Evolutionary conservation across 2,329 filamentous ascomycete genomes (phyloP), one percentile per base, ranked within the genome.

Genomic region (Paramyrothecium roridum): DNA sequence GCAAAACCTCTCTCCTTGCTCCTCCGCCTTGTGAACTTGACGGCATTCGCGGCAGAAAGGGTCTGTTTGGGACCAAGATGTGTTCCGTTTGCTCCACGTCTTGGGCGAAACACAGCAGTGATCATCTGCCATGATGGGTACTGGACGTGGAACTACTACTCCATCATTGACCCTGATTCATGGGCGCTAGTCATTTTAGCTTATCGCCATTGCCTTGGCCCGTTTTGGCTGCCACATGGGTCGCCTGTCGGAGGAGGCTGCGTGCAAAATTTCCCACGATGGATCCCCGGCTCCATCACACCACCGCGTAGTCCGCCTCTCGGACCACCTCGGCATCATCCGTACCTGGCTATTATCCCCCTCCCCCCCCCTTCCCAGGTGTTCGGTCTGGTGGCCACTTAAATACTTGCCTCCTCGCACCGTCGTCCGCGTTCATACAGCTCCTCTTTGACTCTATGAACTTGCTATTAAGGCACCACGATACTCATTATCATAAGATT

Each of bases 211-310:
- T 50, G 22, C 26, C 26, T 50, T 21, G 48, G 48, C 48, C 48
- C 20, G 48, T 21, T 34, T 51, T 19, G 4, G 30, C 13, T 40
- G 30, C 49, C 49, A 43, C 37, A 43, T 43, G 37, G 37, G 37
- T 43, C 37, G 37, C 49, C 49, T 51, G 26, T 26, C 48, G 19
- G 19, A 23, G 17, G 23, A 22, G 40, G 45, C 37, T 23, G 48
- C 16, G 46, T 54, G 52, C 48, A 50, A 51, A 54, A 54, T 54
- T 54, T 54, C 48, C 46, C 48, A 51, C 48, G 53, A 54, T 54
- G 53, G 53, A 43, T 34, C 53, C 26, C 30, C 46, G 26, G 22
- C 52, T 30, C 52, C 37, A 49, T 48, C 52, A 21, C 26, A 47
- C 37, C 48, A 40, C 33, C 19, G 12, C 49, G 17, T 26, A 51